Conservation (phyloP, 2,329 filamentous ascomycete genomes). For the Sporothrix brasiliensis region DNA sequence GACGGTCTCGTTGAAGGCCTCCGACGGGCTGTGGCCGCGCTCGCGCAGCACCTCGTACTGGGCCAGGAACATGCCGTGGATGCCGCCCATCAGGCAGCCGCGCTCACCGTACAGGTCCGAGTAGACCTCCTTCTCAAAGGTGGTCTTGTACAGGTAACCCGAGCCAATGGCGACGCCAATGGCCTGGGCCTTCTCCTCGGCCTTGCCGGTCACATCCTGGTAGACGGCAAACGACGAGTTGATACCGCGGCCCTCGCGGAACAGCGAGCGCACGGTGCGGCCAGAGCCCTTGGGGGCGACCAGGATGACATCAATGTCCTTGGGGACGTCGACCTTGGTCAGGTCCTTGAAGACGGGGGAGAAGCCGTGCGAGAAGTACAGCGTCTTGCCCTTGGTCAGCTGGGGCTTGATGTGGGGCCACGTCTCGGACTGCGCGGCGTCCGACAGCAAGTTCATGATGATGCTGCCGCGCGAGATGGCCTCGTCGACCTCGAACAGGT, state of each 20-base stretch:
- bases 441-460: conserved; percentile 98
- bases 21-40: conserved; percentile 93
- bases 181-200: conserved; percentile 95
- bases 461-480: conserved; percentile 92
- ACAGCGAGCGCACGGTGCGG: conserved; percentile 96
- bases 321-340: conserved; percentile 97
- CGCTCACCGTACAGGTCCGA: conserved; percentile 99
- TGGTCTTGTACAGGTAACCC: conserved; percentile 99
- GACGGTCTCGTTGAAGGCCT: conserved; percentile 99
- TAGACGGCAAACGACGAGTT: conserved; percentile 98
- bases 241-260: conserved; percentile 99
- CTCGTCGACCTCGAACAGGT: conserved; percentile 97
- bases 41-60: conserved; percentile 99
- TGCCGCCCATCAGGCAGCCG: conserved; percentile 99
- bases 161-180: conserved; percentile 96
- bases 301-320: conserved; percentile 97
- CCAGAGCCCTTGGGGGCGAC: conserved; percentile 98
- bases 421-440: conserved; percentile 97
- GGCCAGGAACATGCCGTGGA: conserved; percentile 99
- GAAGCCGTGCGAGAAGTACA: conserved; percentile 99
- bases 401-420: conserved; percentile 98
- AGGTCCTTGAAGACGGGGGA: conserved; percentile 99
- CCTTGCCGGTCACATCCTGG: conserved; percentile 98
- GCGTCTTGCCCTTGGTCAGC: conserved; percentile 98
- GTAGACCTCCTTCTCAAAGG: conserved; percentile 99